A percentile compares a stretch with the other conserved stretches of the same genome.
Evolutionary conservation across 306 rosid species (phyloP).

Genomic region (Erythrophleum fordii): DNA sequence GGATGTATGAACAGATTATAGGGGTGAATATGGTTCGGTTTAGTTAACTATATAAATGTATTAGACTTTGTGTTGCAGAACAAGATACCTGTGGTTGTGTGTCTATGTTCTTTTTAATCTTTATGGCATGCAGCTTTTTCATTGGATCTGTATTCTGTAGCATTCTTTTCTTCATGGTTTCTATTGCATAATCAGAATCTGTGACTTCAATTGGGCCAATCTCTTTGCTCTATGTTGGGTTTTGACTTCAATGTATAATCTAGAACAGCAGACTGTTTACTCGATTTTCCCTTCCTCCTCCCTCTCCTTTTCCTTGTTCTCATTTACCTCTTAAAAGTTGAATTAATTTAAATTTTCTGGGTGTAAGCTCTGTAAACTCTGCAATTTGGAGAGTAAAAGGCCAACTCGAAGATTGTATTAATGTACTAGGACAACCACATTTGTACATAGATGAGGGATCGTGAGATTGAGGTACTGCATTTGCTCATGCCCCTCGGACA

Average conservation of each 20-base stretch:
- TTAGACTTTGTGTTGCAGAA: background rate
- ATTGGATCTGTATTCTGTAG: background rate
- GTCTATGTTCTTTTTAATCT: background rate
- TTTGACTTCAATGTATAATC: background rate
- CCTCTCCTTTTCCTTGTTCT: background rate
- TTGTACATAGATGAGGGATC: background rate
- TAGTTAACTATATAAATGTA: background rate
- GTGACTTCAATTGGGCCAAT: background rate
- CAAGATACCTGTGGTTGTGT: constrained; percentile 17
- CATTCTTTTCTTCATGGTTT: background rate
- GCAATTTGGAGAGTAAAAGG: background rate
- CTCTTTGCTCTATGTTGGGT: constrained; percentile 6
- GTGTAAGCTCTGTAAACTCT: background rate
- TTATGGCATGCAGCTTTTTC: background rate
- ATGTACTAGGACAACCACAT: too few relatives aligned
- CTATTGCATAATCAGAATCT: background rate
- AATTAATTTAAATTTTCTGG: background rate
- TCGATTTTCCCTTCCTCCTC: background rate
- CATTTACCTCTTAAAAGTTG: background rate
- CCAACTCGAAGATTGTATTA: background rate
- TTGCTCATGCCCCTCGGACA: background rate
- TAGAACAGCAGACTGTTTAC: background rate
- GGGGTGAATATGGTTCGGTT: background rate
- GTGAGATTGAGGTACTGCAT: constrained; percentile 4
- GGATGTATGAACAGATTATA: background rate